Base-by-base conservation (phyloP, 192 early-diverging fungal genomes). In the Radiomyces spectabilis region DNA sequence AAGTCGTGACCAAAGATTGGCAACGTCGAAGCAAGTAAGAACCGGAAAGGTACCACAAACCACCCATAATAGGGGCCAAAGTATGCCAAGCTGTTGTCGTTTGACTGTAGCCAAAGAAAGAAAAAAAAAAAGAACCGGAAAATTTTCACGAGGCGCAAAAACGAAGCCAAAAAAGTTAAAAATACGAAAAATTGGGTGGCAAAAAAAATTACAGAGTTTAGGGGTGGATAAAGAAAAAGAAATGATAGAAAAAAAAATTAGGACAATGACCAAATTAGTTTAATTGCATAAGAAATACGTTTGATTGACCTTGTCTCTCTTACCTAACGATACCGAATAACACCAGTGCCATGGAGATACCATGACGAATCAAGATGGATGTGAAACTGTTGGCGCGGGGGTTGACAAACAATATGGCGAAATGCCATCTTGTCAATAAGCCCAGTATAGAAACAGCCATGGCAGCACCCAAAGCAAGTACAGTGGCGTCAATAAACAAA, bases 11-110 rank as follows among this genome's bases (percentile, higher is more conserved):
- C 10, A 53, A 16, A 22, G 44, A 24, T 19, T 53, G 44, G 25
- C 37, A 51, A 10, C 73, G 58, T 6, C 47, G 52, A 46, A 63
- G 48, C 30, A 77, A 46, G 57, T 65, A 77, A 39, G 74, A 44
- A 15, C 58, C 58, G 42, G 58, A 27, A 22, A 45, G 42, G 6
- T 53, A 45, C 49, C 58, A 61, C 13, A 61, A 19, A 24, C 8
- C 27, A 29, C 47, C 49, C 13, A 61, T 31, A 7, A 53, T 21
- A 26, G 43, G 27, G 18, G n/a, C 21, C 29, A 52, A 34, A 63
- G 51, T n/a, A 55, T 50, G 35, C 53, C 16, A 38, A 22, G 33
- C 13, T 35, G 33, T 35, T 35, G 33, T 35, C 13, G 42, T n/a
- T 22, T 13, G 12, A 22, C 12, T 44, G 18, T 44, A 19, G 19